Conservation (phyloP, 371 early-diverging fungal genomes). For the Encephalitozoon intestinalis region DNA sequence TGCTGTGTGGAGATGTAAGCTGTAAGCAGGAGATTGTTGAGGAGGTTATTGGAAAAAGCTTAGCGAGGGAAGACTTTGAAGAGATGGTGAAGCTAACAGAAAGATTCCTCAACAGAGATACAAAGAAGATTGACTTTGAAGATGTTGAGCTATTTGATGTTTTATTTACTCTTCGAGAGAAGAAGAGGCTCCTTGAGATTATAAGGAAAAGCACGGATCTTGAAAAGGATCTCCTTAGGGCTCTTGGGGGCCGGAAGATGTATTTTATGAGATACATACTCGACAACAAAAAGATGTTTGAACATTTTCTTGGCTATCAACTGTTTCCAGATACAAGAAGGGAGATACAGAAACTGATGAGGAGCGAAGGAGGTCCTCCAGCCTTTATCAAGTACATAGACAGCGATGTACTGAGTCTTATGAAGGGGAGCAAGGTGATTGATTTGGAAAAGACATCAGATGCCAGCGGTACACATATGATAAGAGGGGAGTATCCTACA, state of each 20-base stretch:
- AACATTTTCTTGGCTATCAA: neutral
- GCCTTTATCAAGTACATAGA: neutral
- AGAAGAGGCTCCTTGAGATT: neutral
- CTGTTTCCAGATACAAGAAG: neutral
- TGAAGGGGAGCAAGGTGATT: neutral
- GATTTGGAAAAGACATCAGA: neutral
- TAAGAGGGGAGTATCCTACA: neutral
- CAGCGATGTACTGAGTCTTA: neutral
- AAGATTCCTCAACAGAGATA: neutral
- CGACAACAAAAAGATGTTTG: neutral
- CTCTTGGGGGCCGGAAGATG: neutral
- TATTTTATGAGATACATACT: neutral
- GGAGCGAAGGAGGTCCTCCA: neutral
- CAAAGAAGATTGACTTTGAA: neutral
- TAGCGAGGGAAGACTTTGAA: neutral
- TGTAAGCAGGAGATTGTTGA: neutral
- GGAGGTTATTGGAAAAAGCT: neutral
- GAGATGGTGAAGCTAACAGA: neutral
- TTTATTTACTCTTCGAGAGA: neutral
- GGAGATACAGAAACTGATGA: neutral
- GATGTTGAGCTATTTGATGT: slow-evolving; percentile 1
- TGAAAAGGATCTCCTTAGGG: neutral
- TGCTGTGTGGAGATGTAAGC: neutral
- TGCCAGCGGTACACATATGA: neutral
- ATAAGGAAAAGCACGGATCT: neutral